Evolutionary conservation across 441 rosid genomes (phyloP), one percentile per base, ranked within the genome.

Genomic region (Raphanus hybrid): DNA sequence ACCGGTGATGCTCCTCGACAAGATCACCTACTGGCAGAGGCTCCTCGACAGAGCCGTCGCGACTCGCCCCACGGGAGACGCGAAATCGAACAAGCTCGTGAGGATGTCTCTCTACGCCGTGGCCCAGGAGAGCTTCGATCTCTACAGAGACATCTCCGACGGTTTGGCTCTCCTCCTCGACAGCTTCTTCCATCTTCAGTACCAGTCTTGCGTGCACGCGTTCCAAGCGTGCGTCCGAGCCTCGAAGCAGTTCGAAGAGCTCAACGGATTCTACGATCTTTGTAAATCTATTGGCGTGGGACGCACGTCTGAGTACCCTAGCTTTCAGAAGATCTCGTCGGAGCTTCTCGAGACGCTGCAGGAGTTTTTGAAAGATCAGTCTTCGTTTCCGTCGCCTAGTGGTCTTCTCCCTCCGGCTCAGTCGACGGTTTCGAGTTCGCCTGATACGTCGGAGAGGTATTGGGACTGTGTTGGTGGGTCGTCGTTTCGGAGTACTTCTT

Each of bases 321-420:
- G 90, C 32, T 84, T 92, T 71, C 96, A 89, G 6, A 89, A 80
- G 73, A 84, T 94, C 11, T 91, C 99, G 0, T 81, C 85, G 2
- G 97, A 94, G 79, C 89, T 94, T 32, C 15, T 94, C 0, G 91
- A 86, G 35, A 91, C 97, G 8, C 77, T 92, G 34, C 87, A 86
- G 37, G 99, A 92, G 67, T 94, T 92, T 80, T 63, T 91, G 23
- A 92, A 89, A 74, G 98, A 94, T 66, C 88, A 91, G 59, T 81
- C 90, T 39, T 88, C 92, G 20, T 86, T 90, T 74, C 85, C 84
- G 3, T 78, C 82, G 2, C 63, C 85, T 0, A 70, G 83, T 0
- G 73, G 74, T 70, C 16, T 79, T 57, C 82, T 79, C 43, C 83
- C 83, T 0, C 55, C 71, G 1, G 74, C 80, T 16, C 37, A 45